Base-by-base conservation (phyloP, 139 green algal genomes). In the Chlamydomonas applanata region DNA sequence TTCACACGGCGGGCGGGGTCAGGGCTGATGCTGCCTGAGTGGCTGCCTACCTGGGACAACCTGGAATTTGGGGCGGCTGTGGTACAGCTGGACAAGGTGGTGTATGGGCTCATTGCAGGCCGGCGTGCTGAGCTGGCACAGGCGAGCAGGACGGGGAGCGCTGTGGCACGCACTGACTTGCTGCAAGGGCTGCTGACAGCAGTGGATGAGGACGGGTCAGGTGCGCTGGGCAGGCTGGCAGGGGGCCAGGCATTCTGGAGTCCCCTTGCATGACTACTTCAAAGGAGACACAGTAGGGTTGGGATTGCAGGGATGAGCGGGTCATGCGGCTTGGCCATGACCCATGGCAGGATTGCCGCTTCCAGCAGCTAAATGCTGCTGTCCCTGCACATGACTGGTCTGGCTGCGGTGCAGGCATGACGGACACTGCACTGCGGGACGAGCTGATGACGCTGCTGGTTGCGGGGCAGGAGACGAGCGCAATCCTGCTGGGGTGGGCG, bases 401-500 rank as follows among this genome's bases (percentile, higher is more conserved):
- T 36, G 4, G 7, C 4, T 40, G 24, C 60, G 29, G 14, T 4
- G 4, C 62, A 40, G 82, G 81, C 66, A 94, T 97, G 90, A 78
- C 33, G 4, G 79, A 94, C 69, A 22, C 36, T 1, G 77, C 83
- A 2, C 80, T 96, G 65, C 81, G 94, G 0, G 92, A 97, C 59
- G 92, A 98, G 85, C 72, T 93, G 19, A 93, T 96, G 90, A 96
- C 91, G 20, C 72, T 96, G 75, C 81, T 96, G 70, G 83, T 95
- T 64, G 91, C 91, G 4, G 93, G 93, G 1, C 90, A 97, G 75
- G 93, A 97, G 80, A 98, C 94, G 1, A 88, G 77, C 4, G 94
- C 92, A 49, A 97, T 98, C 34, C 69, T 93, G 30, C 86, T 98
- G 53, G 86, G 76, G 32, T 97, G 94, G 94, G 74, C 82, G 1